These are phyloP conservation scores for Penicillium desertorum DNA, from an alignment of 495 filamentous ascomycete genomes.

Conservation along the genomic window DNA sequence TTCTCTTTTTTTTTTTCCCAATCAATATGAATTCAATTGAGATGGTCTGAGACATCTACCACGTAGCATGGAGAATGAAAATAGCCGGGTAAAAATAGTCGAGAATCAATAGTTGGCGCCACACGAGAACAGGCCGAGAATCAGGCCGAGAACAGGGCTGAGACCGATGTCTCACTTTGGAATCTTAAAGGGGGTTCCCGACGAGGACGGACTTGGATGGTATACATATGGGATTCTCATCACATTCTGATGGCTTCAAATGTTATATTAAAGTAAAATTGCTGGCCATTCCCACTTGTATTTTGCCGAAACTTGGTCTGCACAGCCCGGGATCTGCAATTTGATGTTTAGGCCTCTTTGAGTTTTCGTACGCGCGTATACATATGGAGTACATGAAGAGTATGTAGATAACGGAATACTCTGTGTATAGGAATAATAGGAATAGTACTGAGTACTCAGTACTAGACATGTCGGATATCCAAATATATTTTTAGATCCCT, in stretches of 20 bases:
- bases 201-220: background rate
- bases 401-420: no score
- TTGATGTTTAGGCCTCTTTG: no score
- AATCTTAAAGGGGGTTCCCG: background rate
- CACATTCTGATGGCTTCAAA: background rate
- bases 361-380: no score
- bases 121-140: background rate
- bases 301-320: no score
- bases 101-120: constrained; percentile 1
- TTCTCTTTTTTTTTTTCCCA: background rate
- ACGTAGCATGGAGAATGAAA: background rate
- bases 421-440: no score
- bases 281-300: no score
- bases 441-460: no score
- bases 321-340: no score
- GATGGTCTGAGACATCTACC: background rate
- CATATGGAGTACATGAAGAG: no score
- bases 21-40: constrained; percentile 3
- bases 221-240: background rate
- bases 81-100: background rate
- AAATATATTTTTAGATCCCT: background rate
- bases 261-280: background rate
- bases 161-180: background rate
- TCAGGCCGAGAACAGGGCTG: background rate
- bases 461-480: no score